These are phyloP conservation scores for Phytophthora brassicae DNA, from an alignment of 352 stramenopile genomes.

Conservation along the genomic window DNA sequence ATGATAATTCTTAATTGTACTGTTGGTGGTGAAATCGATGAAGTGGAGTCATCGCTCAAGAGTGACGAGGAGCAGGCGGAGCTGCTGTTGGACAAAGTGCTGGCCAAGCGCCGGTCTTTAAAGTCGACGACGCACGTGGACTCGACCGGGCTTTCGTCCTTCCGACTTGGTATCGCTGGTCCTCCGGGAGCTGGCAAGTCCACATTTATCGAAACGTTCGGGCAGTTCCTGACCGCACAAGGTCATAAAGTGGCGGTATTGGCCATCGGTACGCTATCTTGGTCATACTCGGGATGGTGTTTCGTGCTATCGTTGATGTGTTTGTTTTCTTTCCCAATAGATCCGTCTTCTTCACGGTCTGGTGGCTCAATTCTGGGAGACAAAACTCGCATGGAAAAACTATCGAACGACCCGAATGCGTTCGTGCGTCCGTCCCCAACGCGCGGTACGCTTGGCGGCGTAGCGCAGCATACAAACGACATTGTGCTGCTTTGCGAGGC, in stretches of 20 bases:
- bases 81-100: slow-evolving; percentile 83
- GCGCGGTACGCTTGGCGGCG: slow-evolving; percentile 74
- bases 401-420: slow-evolving; percentile 90
- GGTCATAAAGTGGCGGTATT: slow-evolving; percentile 93
- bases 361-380: slow-evolving; percentile 98
- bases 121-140: slow-evolving; percentile 28
- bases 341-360: slow-evolving; percentile 94
- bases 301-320: background rate
- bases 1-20: background rate
- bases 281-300: background rate
- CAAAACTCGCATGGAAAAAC: slow-evolving; percentile 97
- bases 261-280: slow-evolving; percentile 70
- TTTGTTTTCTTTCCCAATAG: slow-evolving; percentile 28
- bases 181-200: slow-evolving; percentile 96
- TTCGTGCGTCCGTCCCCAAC: slow-evolving; percentile 94
- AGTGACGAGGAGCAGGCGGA: slow-evolving; percentile 82
- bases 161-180: slow-evolving; percentile 91
- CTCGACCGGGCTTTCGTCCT: slow-evolving; percentile 44
- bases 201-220: slow-evolving; percentile 97
- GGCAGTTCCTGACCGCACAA: slow-evolving; percentile 80
- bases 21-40: background rate
- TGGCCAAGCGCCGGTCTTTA: slow-evolving; percentile 55
- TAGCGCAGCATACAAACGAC: slow-evolving; percentile 85
- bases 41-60: slow-evolving; percentile 80
- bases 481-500: slow-evolving; percentile 95